phyloP scores from a whole-genome alignment of 225 moss, liverwort and hornwort genomes.

The Anthoceros angustus region DNA sequence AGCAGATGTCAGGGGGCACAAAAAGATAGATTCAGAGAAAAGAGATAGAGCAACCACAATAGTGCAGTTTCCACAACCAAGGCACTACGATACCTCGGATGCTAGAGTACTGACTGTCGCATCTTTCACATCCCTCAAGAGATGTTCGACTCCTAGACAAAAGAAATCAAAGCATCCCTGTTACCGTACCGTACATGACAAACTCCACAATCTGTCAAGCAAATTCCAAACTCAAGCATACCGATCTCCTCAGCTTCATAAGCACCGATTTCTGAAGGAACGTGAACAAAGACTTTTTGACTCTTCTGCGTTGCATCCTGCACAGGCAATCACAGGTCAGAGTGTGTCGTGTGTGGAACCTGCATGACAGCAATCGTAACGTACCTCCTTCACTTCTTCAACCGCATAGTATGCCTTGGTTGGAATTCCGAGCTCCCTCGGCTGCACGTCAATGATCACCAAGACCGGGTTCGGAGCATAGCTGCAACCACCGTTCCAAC shows the following conservation, averaged over 20 bases:
- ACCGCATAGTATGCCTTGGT: slow-evolving; percentile 98
- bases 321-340: neutral
- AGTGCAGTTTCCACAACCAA: neutral
- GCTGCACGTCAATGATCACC: slow-evolving; percentile 98
- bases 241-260: slow-evolving; percentile 95
- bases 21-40: neutral
- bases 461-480: slow-evolving; percentile 89
- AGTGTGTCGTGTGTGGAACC: neutral
- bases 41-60: neutral
- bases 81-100: slow-evolving; percentile 49
- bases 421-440: slow-evolving; percentile 92
- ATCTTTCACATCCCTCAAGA: slow-evolving; percentile 91
- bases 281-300: slow-evolving; percentile 85
- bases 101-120: slow-evolving; percentile 97
- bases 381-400: slow-evolving; percentile 84
- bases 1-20: neutral
- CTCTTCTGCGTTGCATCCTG: slow-evolving; percentile 95
- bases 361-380: neutral
- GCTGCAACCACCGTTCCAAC: slow-evolving; percentile 26
- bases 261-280: slow-evolving; percentile 82
- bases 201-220: no score
- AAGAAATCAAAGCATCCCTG: neutral
- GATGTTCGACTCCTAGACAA: slow-evolving; percentile 80
- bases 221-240: slow-evolving; percentile 11
- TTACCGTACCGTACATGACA: no score